Base-by-base conservation (phyloP, 345 rosid species). In the Jatropha curcas region DNA sequence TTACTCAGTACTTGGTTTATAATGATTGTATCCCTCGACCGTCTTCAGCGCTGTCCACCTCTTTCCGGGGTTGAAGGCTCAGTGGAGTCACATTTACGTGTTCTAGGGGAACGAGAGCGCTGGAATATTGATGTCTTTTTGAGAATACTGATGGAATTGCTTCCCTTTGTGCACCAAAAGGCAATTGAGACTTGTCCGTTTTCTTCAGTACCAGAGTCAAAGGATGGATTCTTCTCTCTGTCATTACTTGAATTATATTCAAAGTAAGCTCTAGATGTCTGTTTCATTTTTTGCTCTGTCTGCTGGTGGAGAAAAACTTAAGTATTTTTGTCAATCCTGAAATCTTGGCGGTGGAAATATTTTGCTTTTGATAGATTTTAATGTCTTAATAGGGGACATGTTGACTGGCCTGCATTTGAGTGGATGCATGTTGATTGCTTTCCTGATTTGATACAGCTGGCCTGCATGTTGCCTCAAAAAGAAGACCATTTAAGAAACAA, bases 11-110 rank as follows among this genome's bases (percentile, higher is more conserved):
- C 8, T 33, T 34, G 63, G 57, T 71, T 75, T 59, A 24, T 76
- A 19, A 33, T 68, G 60, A 58, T 53, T 50, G 76, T 56, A 39
- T 39, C 73, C 67, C 28, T 51, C 28, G 58, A 53, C 71, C 64
- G 39, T 75, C 74, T 77, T 75, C 87, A 94, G 98, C 89, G 80
- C 55, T 90, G 98, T 61, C 97, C 98, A 48, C 97, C 97, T 59
- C 88, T 92, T 80, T 92, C 98, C 57, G 98, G 98, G 46, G 97
- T 94, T 77, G 95, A 94, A 84, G 97, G 98, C 65, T 90, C 98
- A 63, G 71, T 92, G 76, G 98, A 94, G 79, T 90, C 92, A 67
- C 92, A 92, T 80, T 82, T 94, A 67, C 97, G 83, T 78, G 93
- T 85, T 74, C 78, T 94, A 73, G 98, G 98, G 78, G 97, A 92